Evolutionary conservation across 345 rosid species (phyloP), one percentile per base, ranked within the genome.

Genomic region (Odontarrhena argentea): DNA sequence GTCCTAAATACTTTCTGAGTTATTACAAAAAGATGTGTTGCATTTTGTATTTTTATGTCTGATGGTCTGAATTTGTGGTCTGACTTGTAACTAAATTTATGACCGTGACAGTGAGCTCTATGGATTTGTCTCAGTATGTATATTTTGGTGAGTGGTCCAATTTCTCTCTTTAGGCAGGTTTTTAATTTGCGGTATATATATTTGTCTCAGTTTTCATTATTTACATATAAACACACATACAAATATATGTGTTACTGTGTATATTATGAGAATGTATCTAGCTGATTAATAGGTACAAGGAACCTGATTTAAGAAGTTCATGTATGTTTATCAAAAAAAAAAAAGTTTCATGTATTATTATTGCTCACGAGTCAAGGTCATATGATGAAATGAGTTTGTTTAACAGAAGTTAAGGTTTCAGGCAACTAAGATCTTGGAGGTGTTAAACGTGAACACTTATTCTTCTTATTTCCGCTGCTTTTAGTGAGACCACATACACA

Each of bases 401-500:
- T 28, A 12, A 25, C 30, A 41, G 37, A n/a, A 37, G 49, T 62
- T 8, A 46, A 47, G 0, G 41, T 48, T 34, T 42, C 55, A 66
- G 35, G 69, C 40, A 25, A 28, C 80, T 76, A 66, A 22, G 85
- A 77, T 69, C 79, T 80, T 2, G 89, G 64, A 15, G 81, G 73
- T 45, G 63, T 75, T 18, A 44, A 50, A 38, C 91, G 92, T 0
- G 92, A 80, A 57, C 97, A 94, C 58, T 87, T 88, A 38, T 61
- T 74, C 45, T 60, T 69, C 54, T 49, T 73, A 84, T 63, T 85
- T 54, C 82, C 74, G 25, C 84, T 85, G 5, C 71, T 72, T 77
- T 77, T 85, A 65, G 75, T 42, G 0, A 94, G 84, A 2, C 79
- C 84, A 52, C 97, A 94, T 5, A 90, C 92, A 9, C 99, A 90